Percentiles rank a stretch among this genome's conserved stretches.
Evolutionary conservation across 306 rosid species (phyloP).

Genomic region (Coriaria nepalensis): DNA sequence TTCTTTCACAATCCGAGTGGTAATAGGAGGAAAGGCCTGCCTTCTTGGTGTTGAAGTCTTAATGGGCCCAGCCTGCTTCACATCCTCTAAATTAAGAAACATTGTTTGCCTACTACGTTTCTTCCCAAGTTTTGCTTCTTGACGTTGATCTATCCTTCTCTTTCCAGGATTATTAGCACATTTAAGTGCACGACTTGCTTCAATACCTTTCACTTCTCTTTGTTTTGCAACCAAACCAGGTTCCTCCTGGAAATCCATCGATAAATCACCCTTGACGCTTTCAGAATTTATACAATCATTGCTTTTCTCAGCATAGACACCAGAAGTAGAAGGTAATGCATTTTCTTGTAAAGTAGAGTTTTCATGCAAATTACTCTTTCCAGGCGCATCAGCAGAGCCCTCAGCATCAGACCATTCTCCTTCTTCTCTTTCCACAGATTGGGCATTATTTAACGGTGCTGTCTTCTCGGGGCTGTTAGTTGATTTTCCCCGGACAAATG

Average conservation of each 20-base stretch:
- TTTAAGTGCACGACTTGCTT: conserved; percentile 69
- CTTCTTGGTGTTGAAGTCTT: conserved; percentile 91
- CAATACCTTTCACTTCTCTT: conserved; percentile 74
- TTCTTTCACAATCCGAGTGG: conserved; percentile 66
- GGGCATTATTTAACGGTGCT: conserved; percentile 25
- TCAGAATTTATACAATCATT: conserved; percentile 41
- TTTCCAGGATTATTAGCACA: conserved; percentile 68
- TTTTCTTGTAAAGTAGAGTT: conserved; percentile 31
- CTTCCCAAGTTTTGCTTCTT: conserved; percentile 88
- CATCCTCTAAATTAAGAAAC: conserved; percentile 95
- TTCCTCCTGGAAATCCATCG: conserved; percentile 54
- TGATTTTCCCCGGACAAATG: conserved; percentile 63
- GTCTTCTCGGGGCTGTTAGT: conserved; percentile 27
- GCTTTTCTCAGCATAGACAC: conserved; percentile 31
- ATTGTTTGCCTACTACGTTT: conserved; percentile 87
- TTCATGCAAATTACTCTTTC: conserved; percentile 29
- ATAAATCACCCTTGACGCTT: conserved; percentile 38
- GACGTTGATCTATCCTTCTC: conserved; percentile 72
- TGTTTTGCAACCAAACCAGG: conserved; percentile 39
- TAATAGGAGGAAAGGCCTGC: conserved; percentile 43
- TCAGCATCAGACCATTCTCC: conserved; percentile 98
- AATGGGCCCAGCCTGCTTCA: conserved; percentile 81
- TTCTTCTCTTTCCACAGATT: conserved; percentile 74
- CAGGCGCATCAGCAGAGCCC: conserved; percentile 45
- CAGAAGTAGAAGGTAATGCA: conserved; percentile 23